Conservation (phyloP, 441 rosid species). For the Pelargonium australe region DNA sequence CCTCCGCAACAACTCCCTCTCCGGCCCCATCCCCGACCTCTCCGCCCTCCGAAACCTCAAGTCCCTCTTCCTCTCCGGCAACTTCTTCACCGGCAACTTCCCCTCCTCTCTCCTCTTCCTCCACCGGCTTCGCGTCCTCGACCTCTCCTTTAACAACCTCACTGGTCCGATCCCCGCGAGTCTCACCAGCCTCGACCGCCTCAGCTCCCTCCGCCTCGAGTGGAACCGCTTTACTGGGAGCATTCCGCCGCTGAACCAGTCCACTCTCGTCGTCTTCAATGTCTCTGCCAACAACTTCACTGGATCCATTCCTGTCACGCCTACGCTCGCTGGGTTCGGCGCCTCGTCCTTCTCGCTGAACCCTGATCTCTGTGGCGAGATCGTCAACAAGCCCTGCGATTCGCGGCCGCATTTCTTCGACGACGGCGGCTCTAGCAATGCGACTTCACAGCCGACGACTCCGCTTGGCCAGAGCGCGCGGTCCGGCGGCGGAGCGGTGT, state of each 20-base stretch:
- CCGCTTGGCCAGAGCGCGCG: constrained; percentile 53
- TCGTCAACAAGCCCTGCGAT: constrained; percentile 50
- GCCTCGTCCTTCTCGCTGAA: constrained; percentile 49
- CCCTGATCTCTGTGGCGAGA: constrained; percentile 71
- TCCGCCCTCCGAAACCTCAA: constrained; percentile 53
- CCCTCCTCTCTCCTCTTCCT: constrained; percentile 49
- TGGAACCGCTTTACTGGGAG: constrained; percentile 48
- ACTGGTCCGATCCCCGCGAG: constrained; percentile 52
- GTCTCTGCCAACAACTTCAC: constrained; percentile 67
- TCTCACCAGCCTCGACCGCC: constrained; percentile 39
- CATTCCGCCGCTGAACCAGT: constrained; percentile 63
- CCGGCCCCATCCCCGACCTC: constrained; percentile 73
- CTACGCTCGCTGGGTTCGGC: constrained; percentile 49
- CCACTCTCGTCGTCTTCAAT: constrained; percentile 43
- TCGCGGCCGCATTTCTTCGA: constrained; percentile 51
- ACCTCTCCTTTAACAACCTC: constrained; percentile 50
- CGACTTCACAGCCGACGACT: constrained; percentile 31
- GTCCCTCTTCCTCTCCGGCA: constrained; percentile 42
- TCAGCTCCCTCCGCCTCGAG: constrained; percentile 51
- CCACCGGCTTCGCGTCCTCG: constrained; percentile 47
- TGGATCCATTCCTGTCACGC: constrained; percentile 57
- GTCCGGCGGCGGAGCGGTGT: constrained; percentile 38
- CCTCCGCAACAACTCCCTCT: constrained; percentile 66
- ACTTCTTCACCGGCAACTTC: constrained; percentile 51
- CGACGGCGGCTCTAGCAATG: constrained; percentile 23